phyloP scores from a whole-genome alignment of 305 asterid species.

The Galium porrigens region DNA sequence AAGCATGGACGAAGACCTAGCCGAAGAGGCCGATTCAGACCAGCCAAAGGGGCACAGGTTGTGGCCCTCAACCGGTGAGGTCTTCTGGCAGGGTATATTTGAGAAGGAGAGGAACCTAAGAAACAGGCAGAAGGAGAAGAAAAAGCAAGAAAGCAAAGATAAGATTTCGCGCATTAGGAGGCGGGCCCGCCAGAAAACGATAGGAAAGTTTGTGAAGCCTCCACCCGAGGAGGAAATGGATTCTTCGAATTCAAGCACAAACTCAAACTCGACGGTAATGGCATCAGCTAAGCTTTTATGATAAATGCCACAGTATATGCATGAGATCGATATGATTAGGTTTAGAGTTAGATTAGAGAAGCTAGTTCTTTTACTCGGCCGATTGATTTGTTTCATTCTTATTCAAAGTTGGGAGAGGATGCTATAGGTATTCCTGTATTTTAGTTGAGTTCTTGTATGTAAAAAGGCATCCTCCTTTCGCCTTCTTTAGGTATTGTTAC shows the following conservation, averaged over 20 bases:
- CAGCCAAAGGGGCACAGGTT: constrained; percentile 47
- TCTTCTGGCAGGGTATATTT: constrained; percentile 64
- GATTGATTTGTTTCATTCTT: constrained; percentile 28
- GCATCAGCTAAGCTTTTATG: constrained; percentile 24
- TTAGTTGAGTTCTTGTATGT: constrained; percentile 18
- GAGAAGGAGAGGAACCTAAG: constrained; percentile 54
- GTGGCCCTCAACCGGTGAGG: constrained; percentile 88
- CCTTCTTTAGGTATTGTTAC: constrained; percentile 2
- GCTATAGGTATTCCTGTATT: constrained; percentile 16
- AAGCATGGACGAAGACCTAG: constrained; percentile 82
- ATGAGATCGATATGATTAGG: neutral
- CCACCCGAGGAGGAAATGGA: constrained; percentile 30
- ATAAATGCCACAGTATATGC: constrained; percentile 19
- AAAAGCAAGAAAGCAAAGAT: constrained; percentile 53
- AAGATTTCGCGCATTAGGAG: constrained; percentile 59
- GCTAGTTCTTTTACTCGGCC: constrained; percentile 13
- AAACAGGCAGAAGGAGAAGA: constrained; percentile 49
- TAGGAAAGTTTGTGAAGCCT: constrained; percentile 85
- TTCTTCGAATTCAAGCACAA: constrained; percentile 23
- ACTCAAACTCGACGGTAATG: constrained; percentile 13
- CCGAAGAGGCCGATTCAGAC: constrained; percentile 61
- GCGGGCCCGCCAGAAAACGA: constrained; percentile 53
- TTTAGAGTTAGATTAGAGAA: constrained; percentile 6
- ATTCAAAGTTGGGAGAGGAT: constrained; percentile 22
- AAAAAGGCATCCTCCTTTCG: constrained; percentile 26